phyloP scores from a whole-genome alignment of 495 filamentous ascomycete species.

The Neurospora sp. region DNA sequence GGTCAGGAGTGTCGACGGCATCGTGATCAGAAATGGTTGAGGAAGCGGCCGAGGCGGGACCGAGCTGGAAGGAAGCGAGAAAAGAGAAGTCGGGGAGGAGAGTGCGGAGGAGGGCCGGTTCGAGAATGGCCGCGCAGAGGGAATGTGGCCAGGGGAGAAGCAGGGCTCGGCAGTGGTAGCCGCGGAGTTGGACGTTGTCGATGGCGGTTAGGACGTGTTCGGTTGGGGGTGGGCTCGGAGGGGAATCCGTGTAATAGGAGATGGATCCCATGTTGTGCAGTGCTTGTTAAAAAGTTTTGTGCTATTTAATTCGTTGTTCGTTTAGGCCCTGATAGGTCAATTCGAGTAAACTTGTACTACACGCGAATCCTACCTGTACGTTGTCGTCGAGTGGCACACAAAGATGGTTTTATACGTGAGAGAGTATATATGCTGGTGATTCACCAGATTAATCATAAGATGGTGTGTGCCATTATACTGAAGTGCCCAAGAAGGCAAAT shows the following conservation, averaged over 20 bases:
- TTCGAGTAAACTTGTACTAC: too few relatives aligned
- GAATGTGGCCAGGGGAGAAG: neutral
- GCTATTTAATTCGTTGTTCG: too few relatives aligned
- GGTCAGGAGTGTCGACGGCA: neutral
- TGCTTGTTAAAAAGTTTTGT: too few relatives aligned
- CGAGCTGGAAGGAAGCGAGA: neutral
- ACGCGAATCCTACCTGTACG: too few relatives aligned
- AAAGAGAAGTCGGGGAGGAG: neutral
- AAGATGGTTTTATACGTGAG: too few relatives aligned
- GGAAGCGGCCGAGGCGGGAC: neutral
- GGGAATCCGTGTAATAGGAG: neutral
- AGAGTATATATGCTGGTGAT: too few relatives aligned
- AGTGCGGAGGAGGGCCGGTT: neutral
- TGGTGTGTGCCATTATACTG: too few relatives aligned
- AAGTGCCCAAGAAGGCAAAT: too few relatives aligned
- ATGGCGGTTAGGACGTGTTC: neutral
- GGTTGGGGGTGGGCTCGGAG: neutral
- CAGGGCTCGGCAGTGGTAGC: neutral
- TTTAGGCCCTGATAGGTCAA: too few relatives aligned
- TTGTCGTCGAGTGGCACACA: too few relatives aligned
- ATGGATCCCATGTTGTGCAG: neutral
- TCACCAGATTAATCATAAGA: too few relatives aligned
- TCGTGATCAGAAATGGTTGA: neutral
- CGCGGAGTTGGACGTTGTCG: neutral
- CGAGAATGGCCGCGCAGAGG: neutral